A percentile compares a stretch with the other conserved stretches of the same genome.
phyloP scores from a whole-genome alignment of 192 early-diverging fungal genomes.

The Pilobolus umbonatus region DNA sequence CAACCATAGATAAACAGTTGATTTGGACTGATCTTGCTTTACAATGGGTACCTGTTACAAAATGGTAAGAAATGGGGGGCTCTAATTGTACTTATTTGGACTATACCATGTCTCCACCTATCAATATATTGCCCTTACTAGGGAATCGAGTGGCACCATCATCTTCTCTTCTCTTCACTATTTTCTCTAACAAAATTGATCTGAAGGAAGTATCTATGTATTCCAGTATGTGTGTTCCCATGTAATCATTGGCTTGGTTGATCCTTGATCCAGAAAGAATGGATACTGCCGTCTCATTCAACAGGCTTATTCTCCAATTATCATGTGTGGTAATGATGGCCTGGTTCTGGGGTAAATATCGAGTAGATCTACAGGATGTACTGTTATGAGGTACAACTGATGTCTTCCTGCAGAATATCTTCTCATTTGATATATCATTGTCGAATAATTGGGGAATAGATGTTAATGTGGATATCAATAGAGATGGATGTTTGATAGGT shows the following conservation, averaged over 20 bases:
- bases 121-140: conserved; percentile 18
- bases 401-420: neutral
- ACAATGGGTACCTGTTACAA: conserved; percentile 46
- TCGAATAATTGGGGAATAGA: neutral
- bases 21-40: conserved; percentile 45
- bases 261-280: conserved; percentile 5
- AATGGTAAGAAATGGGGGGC: neutral
- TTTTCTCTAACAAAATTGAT: conserved; percentile 1
- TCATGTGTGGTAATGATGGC: conserved; percentile 54
- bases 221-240: conserved; percentile 15
- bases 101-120: conserved; percentile 28
- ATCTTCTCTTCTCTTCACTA: conserved; percentile 11
- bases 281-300: conserved; percentile 46
- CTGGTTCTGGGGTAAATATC: conserved; percentile 54
- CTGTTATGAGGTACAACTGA: conserved; percentile 24
- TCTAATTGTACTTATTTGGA: conserved; percentile 6
- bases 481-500: neutral
- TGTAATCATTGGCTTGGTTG: neutral
- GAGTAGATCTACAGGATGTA: conserved; percentile 19
- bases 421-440: neutral
- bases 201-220: conserved; percentile 16
- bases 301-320: conserved; percentile 42
- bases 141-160: neutral
- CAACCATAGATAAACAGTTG: conserved; percentile 58
- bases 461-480: neutral